Percentiles rank a stretch among this genome's conserved stretches.
Conservation (phyloP, 140 eudicot species). For the Flaveria floridana region DNA sequence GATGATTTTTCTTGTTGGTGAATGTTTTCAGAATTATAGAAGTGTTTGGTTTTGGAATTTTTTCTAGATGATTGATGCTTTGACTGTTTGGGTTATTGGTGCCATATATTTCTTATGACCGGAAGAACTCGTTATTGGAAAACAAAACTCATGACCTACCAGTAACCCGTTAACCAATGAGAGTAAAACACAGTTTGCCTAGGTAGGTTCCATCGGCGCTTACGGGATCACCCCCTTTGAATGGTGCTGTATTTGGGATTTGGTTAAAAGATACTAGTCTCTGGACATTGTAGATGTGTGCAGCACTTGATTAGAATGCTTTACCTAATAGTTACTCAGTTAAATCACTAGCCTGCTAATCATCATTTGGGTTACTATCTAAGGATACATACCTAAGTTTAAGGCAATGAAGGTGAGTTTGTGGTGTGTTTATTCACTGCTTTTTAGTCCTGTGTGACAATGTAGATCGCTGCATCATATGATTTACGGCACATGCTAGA, state of each 20-base stretch:
- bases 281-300: conserved; percentile 13
- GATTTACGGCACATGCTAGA: background rate
- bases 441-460: conserved; percentile 24
- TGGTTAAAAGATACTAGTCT: background rate
- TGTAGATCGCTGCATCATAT: conserved; percentile 15
- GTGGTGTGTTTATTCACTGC: conserved; percentile 15
- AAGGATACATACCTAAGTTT: conserved; percentile 8
- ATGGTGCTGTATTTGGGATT: background rate
- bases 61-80: conserved; percentile 11
- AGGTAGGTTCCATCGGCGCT: too few relatives aligned
- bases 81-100: conserved; percentile 15
- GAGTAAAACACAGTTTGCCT: background rate
- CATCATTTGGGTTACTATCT: conserved; percentile 7
- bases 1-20: conserved; percentile 10
- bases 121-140: too few relatives aligned
- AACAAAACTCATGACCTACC: too few relatives aligned
- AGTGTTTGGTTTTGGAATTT: background rate
- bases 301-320: background rate
- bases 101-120: background rate
- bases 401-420: conserved; percentile 4
- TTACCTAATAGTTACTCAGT: background rate
- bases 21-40: conserved; percentile 16
- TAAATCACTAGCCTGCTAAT: conserved; percentile 7
- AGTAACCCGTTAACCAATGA: too few relatives aligned
- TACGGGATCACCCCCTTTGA: background rate